Evolutionary conservation across 768 basidiomycete species (phyloP).

Genomic region (Leccinum boreale): DNA sequence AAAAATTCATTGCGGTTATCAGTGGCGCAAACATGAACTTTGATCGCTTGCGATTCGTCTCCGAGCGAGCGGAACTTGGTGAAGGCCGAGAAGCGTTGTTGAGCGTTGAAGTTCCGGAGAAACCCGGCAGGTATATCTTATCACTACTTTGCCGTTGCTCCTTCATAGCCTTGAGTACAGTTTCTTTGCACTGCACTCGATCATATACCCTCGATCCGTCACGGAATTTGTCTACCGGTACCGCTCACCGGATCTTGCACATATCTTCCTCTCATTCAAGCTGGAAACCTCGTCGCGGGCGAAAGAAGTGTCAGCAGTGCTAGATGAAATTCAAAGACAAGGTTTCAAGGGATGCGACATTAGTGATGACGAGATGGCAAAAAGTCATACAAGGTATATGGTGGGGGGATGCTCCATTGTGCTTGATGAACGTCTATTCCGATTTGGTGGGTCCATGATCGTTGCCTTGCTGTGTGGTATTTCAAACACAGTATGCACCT

Average conservation of each 20-base stretch:
- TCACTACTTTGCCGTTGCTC: background rate
- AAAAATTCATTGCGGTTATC: conserved; percentile 87
- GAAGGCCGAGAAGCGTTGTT: conserved; percentile 93
- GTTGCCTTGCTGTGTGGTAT: background rate
- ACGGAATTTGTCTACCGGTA: conserved; percentile 97
- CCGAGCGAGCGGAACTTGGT: conserved; percentile 95
- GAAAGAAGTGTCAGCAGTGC: conserved; percentile 61
- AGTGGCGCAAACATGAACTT: conserved; percentile 99
- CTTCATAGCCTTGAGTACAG: conserved; percentile 38
- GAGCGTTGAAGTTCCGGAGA: conserved; percentile 92
- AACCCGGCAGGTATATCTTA: conserved; percentile 72
- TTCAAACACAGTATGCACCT: background rate
- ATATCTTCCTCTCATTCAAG: conserved; percentile 89
- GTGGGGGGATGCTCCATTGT: conserved; percentile 82
- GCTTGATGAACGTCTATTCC: conserved; percentile 81
- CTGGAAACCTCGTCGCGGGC: conserved; percentile 53
- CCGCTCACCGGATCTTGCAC: conserved; percentile 68
- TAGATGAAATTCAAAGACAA: conserved; percentile 54
- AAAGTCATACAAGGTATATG: conserved; percentile 92
- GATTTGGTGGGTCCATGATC: conserved; percentile 70
- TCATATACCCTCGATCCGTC: conserved; percentile 87
- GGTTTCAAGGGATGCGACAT: conserved; percentile 88
- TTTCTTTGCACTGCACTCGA: conserved; percentile 81
- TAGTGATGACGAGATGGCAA: conserved; percentile 93
- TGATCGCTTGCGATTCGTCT: conserved; percentile 93